phyloP scores from a whole-genome alignment of 2,329 filamentous ascomycete genomes.

The Camptophora hylomeconis region DNA sequence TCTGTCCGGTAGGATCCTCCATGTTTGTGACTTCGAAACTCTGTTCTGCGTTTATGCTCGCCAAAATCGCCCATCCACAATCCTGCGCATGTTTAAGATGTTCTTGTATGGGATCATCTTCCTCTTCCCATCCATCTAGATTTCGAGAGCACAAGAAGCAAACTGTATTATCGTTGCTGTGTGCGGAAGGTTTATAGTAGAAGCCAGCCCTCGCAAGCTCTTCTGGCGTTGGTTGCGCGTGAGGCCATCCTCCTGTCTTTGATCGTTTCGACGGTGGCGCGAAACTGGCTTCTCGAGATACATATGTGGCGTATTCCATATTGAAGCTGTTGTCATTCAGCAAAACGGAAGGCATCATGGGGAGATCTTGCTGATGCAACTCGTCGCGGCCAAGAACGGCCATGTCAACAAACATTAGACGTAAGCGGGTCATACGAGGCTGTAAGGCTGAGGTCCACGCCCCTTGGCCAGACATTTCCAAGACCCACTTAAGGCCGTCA shows the following conservation, averaged over 20 bases:
- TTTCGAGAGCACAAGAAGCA: slow-evolving; percentile 79
- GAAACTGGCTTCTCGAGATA: slow-evolving; percentile 73
- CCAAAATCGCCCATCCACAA: slow-evolving; percentile 77
- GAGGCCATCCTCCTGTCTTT: slow-evolving; percentile 63
- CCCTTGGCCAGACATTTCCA: too few species aligned
- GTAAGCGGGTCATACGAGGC: too few species aligned
- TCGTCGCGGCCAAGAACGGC: too few species aligned
- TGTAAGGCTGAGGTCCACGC: too few species aligned
- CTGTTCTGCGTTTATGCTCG: slow-evolving; percentile 46
- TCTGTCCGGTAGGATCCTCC: slow-evolving; percentile 59
- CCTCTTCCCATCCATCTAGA: slow-evolving; percentile 82
- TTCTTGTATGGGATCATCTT: slow-evolving; percentile 71
- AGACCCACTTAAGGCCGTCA: too few species aligned
- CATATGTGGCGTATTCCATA: slow-evolving; percentile 40
- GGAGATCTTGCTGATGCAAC: too few species aligned
- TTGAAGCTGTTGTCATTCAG: slow-evolving; percentile 1
- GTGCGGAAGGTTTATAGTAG: slow-evolving; percentile 64
- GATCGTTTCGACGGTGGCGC: slow-evolving; percentile 46
- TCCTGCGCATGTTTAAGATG: slow-evolving; percentile 70
- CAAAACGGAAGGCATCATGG: too few species aligned
- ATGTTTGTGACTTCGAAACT: slow-evolving; percentile 46
- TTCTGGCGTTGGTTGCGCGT: slow-evolving; percentile 51
- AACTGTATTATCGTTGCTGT: slow-evolving; percentile 71
- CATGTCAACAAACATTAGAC: too few species aligned
- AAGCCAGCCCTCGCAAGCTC: slow-evolving; percentile 86